Evolutionary conservation across 2,329 filamentous ascomycete genomes (phyloP), one percentile per base, ranked within the genome.

Genomic region (Chrysosporium queenslandicum): DNA sequence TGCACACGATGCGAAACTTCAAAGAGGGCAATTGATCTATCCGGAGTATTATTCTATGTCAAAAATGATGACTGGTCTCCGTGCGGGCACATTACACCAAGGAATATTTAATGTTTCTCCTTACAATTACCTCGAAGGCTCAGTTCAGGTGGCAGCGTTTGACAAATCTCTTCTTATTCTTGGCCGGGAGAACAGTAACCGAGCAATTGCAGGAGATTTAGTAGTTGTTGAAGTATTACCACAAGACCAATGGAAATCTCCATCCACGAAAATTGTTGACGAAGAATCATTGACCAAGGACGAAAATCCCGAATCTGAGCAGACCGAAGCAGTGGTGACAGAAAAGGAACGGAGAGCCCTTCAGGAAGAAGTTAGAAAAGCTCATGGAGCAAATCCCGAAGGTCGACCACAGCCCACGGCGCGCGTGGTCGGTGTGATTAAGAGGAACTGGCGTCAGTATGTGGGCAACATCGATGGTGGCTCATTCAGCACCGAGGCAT

Each of bases 361-460:
- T 36, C 88, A 95, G 65, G 90, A 97, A 57, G 88, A 95, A 66
- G 92, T 91, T 27, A 92, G 85, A 71, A 85, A 83, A 64, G 85
- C 83, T 0, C 91, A 97, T 61, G 85, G 82, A 49, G 83, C 85
- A 63, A 81, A 75, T 50, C 78, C 79, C 0, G 89, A 96, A 68
- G 84, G 83, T 41, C 81, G 82, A 46, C 81, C 87, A 2, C 89
- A 96, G 61, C 92, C 92, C 5, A 97, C 92, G 5, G 92, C 91
- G 23, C 87, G 80, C 65, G 86, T 98, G 11, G 88, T 97, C 5
- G 92, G 92, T 45, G 78, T 97, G 21, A 81, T 95, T 65, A 96
- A 94, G 71, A 82, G 92, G 49, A 97, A 97, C 68, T 98, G 92
- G 92, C 80, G 92, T 55, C 94, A 97, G 68, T 97, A 96, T 61